These are phyloP conservation scores for Obelidium mucronatum DNA, from an alignment of 192 early-diverging fungal species.

Conservation along the genomic window DNA sequence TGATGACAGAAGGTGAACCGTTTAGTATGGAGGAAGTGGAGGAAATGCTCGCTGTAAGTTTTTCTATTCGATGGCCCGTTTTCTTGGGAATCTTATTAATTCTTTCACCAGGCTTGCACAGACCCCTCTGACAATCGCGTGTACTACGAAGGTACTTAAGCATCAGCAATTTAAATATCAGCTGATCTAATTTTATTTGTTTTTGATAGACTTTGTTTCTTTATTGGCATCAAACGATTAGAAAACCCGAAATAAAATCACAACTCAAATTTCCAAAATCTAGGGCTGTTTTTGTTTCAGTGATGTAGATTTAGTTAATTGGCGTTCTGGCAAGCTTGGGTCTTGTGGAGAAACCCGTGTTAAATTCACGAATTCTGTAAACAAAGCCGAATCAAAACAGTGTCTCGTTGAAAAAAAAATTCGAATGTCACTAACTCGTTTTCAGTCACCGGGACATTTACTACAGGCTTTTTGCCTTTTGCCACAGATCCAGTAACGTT, in stretches of 20 bases:
- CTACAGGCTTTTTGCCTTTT: not conserved
- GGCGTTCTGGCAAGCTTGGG: constrained; percentile 60
- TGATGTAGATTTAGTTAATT: not conserved
- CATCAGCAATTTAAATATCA: not conserved
- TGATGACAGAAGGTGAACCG: constrained; percentile 55
- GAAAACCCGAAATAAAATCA: not conserved
- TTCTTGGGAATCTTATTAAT: not conserved
- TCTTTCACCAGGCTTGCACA: constrained; percentile 53
- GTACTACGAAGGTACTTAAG: constrained; percentile 54
- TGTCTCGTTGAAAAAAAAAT: not conserved
- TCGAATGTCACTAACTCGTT: constrained; percentile 10
- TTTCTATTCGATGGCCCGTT: no score
- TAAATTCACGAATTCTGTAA: constrained; percentile 51
- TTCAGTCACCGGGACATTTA: constrained; percentile 24
- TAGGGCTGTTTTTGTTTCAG: not conserved
- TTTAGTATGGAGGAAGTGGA: constrained; percentile 61
- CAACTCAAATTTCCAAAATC: not conserved
- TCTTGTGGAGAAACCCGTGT: constrained; percentile 52
- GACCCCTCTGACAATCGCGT: constrained; percentile 61
- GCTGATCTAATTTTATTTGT: not conserved
- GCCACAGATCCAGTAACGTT: not conserved
- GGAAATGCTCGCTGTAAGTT: constrained; percentile 58
- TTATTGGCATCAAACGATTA: constrained; percentile 18
- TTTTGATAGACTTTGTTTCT: constrained; percentile 22
- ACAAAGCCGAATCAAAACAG: no score